phyloP scores from a whole-genome alignment of 2,329 filamentous ascomycete genomes.

The Ramichloridium luteum region DNA sequence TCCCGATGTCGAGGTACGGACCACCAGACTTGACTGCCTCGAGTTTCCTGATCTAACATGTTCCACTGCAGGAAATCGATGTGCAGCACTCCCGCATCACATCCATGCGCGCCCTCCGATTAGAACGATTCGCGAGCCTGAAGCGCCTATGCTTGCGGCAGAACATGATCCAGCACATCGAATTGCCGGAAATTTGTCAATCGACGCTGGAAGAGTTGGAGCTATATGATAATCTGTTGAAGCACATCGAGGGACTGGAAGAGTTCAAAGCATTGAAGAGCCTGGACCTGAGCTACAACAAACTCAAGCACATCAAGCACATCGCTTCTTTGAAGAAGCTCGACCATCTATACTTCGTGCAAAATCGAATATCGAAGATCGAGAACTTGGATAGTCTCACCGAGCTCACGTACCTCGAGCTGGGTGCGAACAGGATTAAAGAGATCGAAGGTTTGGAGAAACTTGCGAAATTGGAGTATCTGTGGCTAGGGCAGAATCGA shows the following conservation, averaged over 20 bases:
- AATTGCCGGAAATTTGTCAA: conserved; percentile 55
- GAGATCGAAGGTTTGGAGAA: conserved; percentile 76
- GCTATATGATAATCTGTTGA: conserved; percentile 91
- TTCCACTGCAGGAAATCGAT: conserved; percentile 61
- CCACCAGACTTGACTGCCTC: conserved; percentile 1
- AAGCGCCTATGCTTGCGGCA: conserved; percentile 78
- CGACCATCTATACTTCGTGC: conserved; percentile 78
- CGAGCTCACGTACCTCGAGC: conserved; percentile 69
- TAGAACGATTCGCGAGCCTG: conserved; percentile 65
- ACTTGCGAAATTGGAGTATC: conserved; percentile 65
- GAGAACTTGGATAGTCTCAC: conserved; percentile 67
- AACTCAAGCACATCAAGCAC: conserved; percentile 96
- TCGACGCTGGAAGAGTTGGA: conserved; percentile 70
- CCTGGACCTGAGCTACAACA: conserved; percentile 94
- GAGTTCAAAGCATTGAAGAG: conserved; percentile 60
- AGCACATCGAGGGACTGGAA: conserved; percentile 74
- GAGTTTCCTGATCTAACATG: conserved; percentile 5
- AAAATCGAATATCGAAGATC: conserved; percentile 84
- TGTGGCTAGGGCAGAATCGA: conserved; percentile 96
- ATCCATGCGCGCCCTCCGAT: conserved; percentile 63
- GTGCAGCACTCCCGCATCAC: conserved; percentile 76
- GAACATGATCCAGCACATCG: conserved; percentile 72
- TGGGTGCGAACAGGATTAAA: conserved; percentile 83
- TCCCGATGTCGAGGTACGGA: conserved; percentile 40
- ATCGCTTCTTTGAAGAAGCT: conserved; percentile 65